Conservation (phyloP, 2,329 filamentous ascomycete species). For the Diaporthe velutina region DNA sequence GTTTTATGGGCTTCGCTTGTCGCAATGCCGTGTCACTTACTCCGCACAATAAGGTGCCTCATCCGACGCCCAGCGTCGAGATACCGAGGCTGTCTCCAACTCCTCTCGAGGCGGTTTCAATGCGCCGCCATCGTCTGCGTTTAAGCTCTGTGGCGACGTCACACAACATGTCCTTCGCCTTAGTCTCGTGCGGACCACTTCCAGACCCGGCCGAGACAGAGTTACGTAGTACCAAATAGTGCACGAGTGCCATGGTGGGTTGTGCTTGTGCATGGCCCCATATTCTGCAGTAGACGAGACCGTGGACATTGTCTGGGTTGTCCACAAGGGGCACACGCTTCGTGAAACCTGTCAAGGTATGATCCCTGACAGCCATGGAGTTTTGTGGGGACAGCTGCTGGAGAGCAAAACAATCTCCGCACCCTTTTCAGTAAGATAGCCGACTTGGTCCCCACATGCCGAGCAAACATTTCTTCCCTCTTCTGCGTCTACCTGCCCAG, state of each 20-base stretch:
- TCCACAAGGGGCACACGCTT: neutral
- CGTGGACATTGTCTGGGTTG: too few species aligned
- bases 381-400: neutral
- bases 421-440: slow-evolving; percentile 16
- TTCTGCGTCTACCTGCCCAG: too few species aligned
- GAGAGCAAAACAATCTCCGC: slow-evolving; percentile 15
- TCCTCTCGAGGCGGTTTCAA: neutral
- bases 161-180: neutral
- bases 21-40: neutral
- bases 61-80: neutral
- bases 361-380: slow-evolving; percentile 5
- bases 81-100: slow-evolving; percentile 18
- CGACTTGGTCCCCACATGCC: slow-evolving; percentile 6
- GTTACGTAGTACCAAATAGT: neutral
- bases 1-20: neutral
- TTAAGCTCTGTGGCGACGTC: slow-evolving; percentile 1
- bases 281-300: neutral
- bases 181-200: neutral
- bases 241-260: slow-evolving; percentile 14
- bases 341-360: slow-evolving; percentile 21
- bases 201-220: neutral
- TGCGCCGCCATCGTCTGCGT: neutral
- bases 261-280: slow-evolving; percentile 7
- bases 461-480: slow-evolving; percentile 7
- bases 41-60: slow-evolving; percentile 8